Evolutionary conservation across 495 filamentous ascomycete genomes (phyloP).

Genomic region (Aspergillus bridgeri): DNA sequence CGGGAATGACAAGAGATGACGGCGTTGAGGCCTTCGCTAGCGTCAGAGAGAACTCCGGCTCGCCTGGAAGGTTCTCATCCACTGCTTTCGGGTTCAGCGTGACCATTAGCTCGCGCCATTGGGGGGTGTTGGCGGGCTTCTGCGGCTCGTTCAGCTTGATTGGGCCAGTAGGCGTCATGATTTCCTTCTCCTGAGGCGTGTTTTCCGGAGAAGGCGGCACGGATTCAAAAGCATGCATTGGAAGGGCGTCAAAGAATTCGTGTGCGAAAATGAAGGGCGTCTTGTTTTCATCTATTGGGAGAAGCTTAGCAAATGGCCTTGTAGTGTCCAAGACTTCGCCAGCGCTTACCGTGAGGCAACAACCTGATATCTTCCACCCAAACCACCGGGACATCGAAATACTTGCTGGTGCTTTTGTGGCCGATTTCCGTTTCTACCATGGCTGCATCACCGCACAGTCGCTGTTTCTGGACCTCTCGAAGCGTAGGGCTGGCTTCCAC

Average conservation of each 20-base stretch:
- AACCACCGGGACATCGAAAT: slow-evolving; percentile 64
- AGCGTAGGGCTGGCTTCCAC: slow-evolving; percentile 83
- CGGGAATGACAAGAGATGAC: slow-evolving; percentile 78
- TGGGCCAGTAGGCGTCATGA: slow-evolving; percentile 47
- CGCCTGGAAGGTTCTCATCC: slow-evolving; percentile 40
- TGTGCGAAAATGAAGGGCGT: slow-evolving; percentile 93
- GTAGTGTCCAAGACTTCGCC: background rate
- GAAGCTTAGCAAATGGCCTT: background rate
- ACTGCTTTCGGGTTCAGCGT: slow-evolving; percentile 58
- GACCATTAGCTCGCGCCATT: slow-evolving; percentile 89
- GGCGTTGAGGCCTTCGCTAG: slow-evolving; percentile 69
- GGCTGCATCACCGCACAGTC: slow-evolving; percentile 75
- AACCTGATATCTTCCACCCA: slow-evolving; percentile 90
- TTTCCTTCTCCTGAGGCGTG: slow-evolving; percentile 28
- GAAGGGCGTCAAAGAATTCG: slow-evolving; percentile 98
- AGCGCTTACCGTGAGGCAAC: slow-evolving; percentile 61
- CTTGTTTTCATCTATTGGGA: slow-evolving; percentile 47
- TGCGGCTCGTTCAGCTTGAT: slow-evolving; percentile 41
- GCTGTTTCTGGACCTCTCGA: slow-evolving; percentile 68
- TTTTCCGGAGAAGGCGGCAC: slow-evolving; percentile 44
- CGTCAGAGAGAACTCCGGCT: slow-evolving; percentile 81
- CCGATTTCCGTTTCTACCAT: slow-evolving; percentile 74
- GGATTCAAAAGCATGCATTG: slow-evolving; percentile 91
- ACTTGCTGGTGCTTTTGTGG: slow-evolving; percentile 71
- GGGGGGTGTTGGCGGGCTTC: slow-evolving; percentile 47